phyloP scores from a whole-genome alignment of 345 rosid genomes.

The Balakata baccata region DNA sequence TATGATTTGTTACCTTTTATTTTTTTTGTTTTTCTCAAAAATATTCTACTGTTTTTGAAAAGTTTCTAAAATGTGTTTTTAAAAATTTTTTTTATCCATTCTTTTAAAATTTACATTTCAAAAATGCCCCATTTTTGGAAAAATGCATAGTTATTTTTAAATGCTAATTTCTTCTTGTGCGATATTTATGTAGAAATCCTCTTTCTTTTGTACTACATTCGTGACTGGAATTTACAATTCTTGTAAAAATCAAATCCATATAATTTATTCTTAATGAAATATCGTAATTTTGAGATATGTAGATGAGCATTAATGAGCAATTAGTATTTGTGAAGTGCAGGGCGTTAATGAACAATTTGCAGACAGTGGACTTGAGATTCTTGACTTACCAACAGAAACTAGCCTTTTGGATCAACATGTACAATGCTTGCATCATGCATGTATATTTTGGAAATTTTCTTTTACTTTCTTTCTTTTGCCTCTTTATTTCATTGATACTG shows the following conservation, averaged over 20 bases:
- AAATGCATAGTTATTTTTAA: too few species aligned
- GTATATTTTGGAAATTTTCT: conserved; percentile 35
- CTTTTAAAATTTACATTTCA: too few species aligned
- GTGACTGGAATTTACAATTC: too few species aligned
- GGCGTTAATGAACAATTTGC: conserved; percentile 68
- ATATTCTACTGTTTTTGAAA: too few species aligned
- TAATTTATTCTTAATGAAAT: too few species aligned
- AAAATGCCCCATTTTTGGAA: too few species aligned
- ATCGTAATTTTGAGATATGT: not conserved
- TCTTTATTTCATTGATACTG: not conserved
- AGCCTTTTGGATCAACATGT: conserved; percentile 98
- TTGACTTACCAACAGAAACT: conserved; percentile 71
- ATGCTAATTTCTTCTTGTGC: too few species aligned
- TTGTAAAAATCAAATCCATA: too few species aligned
- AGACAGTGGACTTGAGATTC: conserved; percentile 59
- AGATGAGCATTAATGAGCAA: not conserved
- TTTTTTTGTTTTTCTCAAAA: too few species aligned
- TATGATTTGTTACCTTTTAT: too few species aligned
- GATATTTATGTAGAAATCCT: not conserved
- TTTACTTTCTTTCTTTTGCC: not conserved
- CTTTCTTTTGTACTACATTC: not conserved
- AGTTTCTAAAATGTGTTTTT: too few species aligned
- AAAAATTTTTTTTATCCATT: too few species aligned
- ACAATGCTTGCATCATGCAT: conserved; percentile 98
- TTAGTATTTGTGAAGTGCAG: conserved; percentile 34